Conservation (phyloP, 106 monocot species). For the Dactylorhiza incarnata region DNA sequence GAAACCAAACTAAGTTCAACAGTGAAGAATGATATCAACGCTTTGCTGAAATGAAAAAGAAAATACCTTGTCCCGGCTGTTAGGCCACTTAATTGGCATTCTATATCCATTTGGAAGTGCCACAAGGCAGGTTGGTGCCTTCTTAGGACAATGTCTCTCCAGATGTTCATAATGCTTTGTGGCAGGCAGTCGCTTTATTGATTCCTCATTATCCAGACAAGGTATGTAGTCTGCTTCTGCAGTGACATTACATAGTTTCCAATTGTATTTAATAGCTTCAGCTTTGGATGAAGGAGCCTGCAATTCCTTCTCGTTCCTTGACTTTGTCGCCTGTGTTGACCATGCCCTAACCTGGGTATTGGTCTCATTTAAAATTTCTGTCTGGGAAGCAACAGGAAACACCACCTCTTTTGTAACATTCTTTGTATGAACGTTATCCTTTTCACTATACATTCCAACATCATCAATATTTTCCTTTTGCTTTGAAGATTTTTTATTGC, state of each 20-base stretch:
- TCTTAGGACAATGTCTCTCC: slow-evolving; percentile 83
- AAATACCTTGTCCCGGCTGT: slow-evolving; percentile 78
- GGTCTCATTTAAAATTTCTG: slow-evolving; percentile 76
- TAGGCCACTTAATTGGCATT: slow-evolving; percentile 63
- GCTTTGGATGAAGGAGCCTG: slow-evolving; percentile 29
- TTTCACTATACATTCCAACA: slow-evolving; percentile 14
- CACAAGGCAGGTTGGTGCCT: slow-evolving; percentile 71
- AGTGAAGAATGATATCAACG: neutral
- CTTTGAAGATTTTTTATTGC: slow-evolving; percentile 20
- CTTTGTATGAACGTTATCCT: neutral
- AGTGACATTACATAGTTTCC: slow-evolving; percentile 65
- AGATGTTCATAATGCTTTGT: slow-evolving; percentile 86
- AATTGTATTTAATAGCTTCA: slow-evolving; percentile 28
- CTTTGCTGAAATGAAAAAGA: neutral
- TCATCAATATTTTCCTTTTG: slow-evolving; percentile 26
- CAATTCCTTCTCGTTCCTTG: slow-evolving; percentile 64
- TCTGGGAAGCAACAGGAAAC: slow-evolving; percentile 56
- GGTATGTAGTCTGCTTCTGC: slow-evolving; percentile 84
- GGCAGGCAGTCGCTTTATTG: slow-evolving; percentile 48
- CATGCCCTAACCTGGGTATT: slow-evolving; percentile 40
- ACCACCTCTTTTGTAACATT: slow-evolving; percentile 37
- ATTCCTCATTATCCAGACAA: slow-evolving; percentile 71
- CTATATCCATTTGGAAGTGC: slow-evolving; percentile 77
- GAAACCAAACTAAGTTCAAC: neutral
- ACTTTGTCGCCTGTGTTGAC: slow-evolving; percentile 64